Conservation (phyloP, 495 filamentous ascomycete genomes). For the Podospora tetraspora region DNA sequence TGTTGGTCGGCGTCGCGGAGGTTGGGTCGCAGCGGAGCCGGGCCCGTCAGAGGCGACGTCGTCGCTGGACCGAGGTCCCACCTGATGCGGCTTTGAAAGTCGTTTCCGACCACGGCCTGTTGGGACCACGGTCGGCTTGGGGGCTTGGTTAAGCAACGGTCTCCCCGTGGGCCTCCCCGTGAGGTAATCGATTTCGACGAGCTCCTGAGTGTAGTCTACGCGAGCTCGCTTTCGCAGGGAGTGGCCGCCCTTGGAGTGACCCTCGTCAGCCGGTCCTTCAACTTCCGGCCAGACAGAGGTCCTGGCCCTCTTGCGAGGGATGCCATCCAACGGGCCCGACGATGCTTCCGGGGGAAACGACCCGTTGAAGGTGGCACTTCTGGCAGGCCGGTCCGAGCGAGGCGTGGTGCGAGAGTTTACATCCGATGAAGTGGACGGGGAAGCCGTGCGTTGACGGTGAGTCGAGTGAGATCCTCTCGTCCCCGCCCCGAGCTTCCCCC, state of each 20-base stretch:
- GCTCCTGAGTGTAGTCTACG: constrained; percentile 44
- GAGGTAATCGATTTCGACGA: constrained; percentile 36
- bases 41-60: constrained; percentile 22
- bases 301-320: constrained; percentile 31
- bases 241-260: constrained; percentile 41
- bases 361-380: constrained; percentile 25
- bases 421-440: constrained; percentile 7
- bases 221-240: constrained; percentile 43
- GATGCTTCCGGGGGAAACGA: constrained; percentile 28
- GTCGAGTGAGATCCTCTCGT: background rate
- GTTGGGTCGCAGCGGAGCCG: background rate
- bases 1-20: constrained; percentile 23
- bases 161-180: constrained; percentile 2
- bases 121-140: constrained; percentile 17
- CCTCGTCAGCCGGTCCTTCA: constrained; percentile 23
- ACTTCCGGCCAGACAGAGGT: constrained; percentile 20
- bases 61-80: constrained; percentile 25
- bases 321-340: constrained; percentile 12
- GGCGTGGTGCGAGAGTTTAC: constrained; percentile 16
- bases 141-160: background rate
- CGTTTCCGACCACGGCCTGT: constrained; percentile 13
- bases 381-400: constrained; percentile 20
- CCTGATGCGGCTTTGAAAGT: constrained; percentile 28
- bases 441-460: background rate
- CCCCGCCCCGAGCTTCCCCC: background rate